These are phyloP conservation scores for Cladobotryum protrusum DNA, from an alignment of 2,329 filamentous ascomycete species.

Conservation along the genomic window DNA sequence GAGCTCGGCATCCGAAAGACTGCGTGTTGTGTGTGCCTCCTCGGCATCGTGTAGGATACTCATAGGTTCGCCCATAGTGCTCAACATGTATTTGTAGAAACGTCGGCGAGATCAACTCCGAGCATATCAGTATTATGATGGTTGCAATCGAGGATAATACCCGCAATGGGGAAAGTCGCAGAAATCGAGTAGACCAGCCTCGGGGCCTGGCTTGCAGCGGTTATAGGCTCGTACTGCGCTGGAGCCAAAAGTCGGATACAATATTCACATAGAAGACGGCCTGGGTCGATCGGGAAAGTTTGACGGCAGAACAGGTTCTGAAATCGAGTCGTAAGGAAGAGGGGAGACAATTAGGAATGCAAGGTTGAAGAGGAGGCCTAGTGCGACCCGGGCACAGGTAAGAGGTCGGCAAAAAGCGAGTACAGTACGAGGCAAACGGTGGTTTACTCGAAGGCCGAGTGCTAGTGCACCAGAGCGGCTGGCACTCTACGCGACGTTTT, in stretches of 20 bases:
- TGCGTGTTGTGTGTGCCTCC: constrained; percentile 1
- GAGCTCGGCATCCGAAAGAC: constrained; percentile 6
- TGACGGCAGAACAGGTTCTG: too few relatives aligned
- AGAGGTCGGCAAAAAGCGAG: neutral
- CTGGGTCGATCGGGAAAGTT: too few relatives aligned
- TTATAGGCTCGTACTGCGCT: neutral
- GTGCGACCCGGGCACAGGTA: neutral
- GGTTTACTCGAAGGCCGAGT: neutral
- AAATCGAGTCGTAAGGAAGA: neutral
- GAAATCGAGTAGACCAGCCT: neutral
- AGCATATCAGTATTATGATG: constrained; percentile 9
- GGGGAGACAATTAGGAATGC: neutral
- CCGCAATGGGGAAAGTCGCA: neutral
- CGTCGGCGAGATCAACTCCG: constrained; percentile 1
- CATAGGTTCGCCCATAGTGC: constrained; percentile 10
- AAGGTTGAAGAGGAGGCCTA: too few relatives aligned
- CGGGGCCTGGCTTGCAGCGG: constrained; percentile 1
- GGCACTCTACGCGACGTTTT: constrained; percentile 11
- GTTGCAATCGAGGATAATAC: neutral
- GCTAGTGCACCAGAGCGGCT: constrained; percentile 1
- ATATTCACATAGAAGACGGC: too few relatives aligned
- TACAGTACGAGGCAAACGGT: constrained; percentile 2
- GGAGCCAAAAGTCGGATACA: too few relatives aligned
- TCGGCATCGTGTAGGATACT: constrained; percentile 1
- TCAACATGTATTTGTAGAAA: neutral